phyloP scores from a whole-genome alignment of 495 filamentous ascomycete species.

The Beverwykella pulmonaria region DNA sequence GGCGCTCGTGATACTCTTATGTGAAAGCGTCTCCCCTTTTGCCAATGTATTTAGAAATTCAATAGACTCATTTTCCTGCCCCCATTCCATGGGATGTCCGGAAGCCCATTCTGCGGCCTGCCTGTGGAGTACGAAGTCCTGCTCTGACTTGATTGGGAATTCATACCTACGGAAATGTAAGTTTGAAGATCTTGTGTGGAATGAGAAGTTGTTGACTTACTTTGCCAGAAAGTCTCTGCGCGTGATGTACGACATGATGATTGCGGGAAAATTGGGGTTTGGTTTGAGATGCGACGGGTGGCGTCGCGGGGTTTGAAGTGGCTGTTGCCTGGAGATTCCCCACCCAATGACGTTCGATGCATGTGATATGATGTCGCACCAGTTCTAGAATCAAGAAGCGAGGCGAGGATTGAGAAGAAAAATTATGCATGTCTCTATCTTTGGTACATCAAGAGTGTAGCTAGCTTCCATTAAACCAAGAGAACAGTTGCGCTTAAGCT shows the following conservation, averaged over 20 bases:
- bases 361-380: too few relatives aligned
- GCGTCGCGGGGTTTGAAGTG: not conserved
- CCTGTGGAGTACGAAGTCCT: slow-evolving; percentile 7
- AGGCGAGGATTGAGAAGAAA: too few relatives aligned
- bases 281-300: not conserved
- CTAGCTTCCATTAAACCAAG: too few relatives aligned
- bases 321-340: not conserved
- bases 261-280: not conserved
- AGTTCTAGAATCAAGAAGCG: too few relatives aligned
- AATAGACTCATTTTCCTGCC: not conserved
- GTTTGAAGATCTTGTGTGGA: not conserved
- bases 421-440: too few relatives aligned
- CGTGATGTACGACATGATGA: not conserved
- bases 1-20: not conserved
- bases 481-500: too few relatives aligned
- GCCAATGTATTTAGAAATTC: not conserved
- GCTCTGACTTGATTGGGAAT: slow-evolving; percentile 2
- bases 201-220: not conserved
- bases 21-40: not conserved
- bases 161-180: not conserved
- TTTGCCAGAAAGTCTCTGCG: not conserved
- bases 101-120: slow-evolving; percentile 4
- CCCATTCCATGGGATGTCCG: slow-evolving; percentile 14
- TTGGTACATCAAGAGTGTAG: too few relatives aligned
- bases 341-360: not conserved